These are phyloP conservation scores for Penicillium angulare DNA, from an alignment of 495 filamentous ascomycete genomes.

Conservation along the genomic window DNA sequence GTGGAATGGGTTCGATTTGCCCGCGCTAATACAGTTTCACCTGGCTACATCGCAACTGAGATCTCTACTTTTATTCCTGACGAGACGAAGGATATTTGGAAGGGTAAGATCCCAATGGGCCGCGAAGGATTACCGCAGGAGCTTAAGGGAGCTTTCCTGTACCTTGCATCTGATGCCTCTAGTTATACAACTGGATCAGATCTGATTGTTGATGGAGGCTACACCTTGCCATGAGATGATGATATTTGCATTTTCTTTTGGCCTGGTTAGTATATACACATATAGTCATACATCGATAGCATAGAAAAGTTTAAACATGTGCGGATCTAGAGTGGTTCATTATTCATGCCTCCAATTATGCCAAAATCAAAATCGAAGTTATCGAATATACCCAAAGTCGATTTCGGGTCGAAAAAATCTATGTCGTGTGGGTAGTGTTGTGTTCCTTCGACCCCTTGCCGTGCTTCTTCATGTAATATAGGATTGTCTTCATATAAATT, in stretches of 20 bases:
- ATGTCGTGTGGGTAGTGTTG: background rate
- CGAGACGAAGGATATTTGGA: conserved; percentile 69
- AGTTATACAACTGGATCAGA: conserved; percentile 82
- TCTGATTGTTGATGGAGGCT: conserved; percentile 67
- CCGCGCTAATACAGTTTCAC: conserved; percentile 76
- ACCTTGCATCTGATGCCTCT: conserved; percentile 78
- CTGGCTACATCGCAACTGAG: conserved; percentile 85
- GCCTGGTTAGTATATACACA: too few relatives aligned
- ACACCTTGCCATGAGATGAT: conserved; percentile 32
- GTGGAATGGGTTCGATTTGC: conserved; percentile 88
- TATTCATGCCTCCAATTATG: background rate
- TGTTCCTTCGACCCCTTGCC: background rate
- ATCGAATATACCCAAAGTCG: background rate
- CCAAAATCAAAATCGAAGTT: conserved; percentile 4
- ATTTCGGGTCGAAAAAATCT: background rate
- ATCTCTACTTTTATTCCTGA: conserved; percentile 71
- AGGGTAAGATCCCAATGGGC: conserved; percentile 81
- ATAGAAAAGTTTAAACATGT: too few relatives aligned
- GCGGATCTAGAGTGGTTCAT: background rate
- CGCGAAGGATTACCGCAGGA: conserved; percentile 57
- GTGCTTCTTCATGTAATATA: background rate
- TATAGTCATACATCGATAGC: too few relatives aligned
- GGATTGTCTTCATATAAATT: background rate
- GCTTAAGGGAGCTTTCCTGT: conserved; percentile 87
- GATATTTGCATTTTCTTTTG: background rate